Evolutionary conservation across 2,329 filamentous ascomycete species (phyloP), one percentile per base, ranked within the genome.

Genomic region (Verticillium albo-atrum): DNA sequence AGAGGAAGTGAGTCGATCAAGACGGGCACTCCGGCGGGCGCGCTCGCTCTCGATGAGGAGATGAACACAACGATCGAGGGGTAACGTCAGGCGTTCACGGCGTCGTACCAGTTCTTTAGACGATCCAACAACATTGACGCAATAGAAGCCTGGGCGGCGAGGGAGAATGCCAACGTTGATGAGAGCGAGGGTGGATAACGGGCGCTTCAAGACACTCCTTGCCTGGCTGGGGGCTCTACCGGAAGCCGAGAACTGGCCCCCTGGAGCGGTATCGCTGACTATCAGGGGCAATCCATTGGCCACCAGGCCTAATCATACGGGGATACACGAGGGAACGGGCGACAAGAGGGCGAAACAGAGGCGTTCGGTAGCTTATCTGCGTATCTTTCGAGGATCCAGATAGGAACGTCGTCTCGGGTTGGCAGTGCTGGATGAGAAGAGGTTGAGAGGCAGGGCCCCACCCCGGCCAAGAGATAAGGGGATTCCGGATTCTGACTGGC

Each of bases 391-490:
- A 37, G 15, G 12, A 17, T 28, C 34, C 23, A 28, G 27, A 30
- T 56, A 30, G 27, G 27, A 2, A 56, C 10, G 54, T 23, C 34
- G 54, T 27, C 32, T 37, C 23, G 35, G 12, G 34, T 7, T 47
- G 54, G 15, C 34, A 56, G 23, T 28, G 25, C 20, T 37, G n/a
- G 30, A 54, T 54, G 52, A 54, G 27, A 37, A 28, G 54, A 25
- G n/a, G 54, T 56, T 28, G 54, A 47, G 15, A 12, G 32, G 42
- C 42, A 3, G 25, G 23, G 34, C 34, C 35, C 54, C 54, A 56
- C 54, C 15, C 34, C 26, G 23, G 54, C 34, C 54, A n/a, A 56
- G 54, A 56, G 54, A 56, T 56, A 56, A 56, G 54, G 34, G 25
- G 34, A 47, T 42, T 35, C 20, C 3, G 35, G 34, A 25, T 4